Conservation (phyloP, 768 basidiomycete genomes). For the Amanita rimosa region DNA sequence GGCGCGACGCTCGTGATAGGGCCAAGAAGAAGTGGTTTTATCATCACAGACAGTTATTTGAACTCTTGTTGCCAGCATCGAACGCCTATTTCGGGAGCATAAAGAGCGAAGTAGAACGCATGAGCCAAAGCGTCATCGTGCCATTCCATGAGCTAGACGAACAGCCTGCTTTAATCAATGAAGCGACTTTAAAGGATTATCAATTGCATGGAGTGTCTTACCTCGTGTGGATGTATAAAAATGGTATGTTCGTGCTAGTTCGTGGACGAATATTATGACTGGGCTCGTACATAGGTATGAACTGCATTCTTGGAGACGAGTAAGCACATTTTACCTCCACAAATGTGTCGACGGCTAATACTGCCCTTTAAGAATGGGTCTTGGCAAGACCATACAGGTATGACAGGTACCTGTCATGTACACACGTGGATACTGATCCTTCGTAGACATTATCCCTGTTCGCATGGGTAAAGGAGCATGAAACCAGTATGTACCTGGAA, state of each 20-base stretch:
- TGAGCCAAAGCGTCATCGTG: constrained; percentile 13
- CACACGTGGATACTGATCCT: not conserved
- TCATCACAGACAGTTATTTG: constrained; percentile 31
- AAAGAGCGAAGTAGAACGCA: constrained; percentile 15
- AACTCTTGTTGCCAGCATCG: constrained; percentile 30
- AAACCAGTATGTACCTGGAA: constrained; percentile 19
- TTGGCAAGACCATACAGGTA: constrained; percentile 57
- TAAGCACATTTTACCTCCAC: constrained; percentile 16
- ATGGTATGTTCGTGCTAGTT: constrained; percentile 27
- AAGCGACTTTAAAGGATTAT: constrained; percentile 62
- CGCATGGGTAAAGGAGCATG: constrained; percentile 51
- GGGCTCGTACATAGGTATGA: constrained; percentile 37
- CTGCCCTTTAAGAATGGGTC: constrained; percentile 35
- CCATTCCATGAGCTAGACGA: constrained; percentile 27
- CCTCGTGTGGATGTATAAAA: constrained; percentile 55
- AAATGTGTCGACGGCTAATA: not conserved
- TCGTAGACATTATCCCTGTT: constrained; percentile 47
- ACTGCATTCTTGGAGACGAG: constrained; percentile 66
- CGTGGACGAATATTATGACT: not conserved
- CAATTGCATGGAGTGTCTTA: constrained; percentile 58
- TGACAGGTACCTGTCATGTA: not conserved
- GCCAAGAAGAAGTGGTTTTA: constrained; percentile 35
- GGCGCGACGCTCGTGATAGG: constrained; percentile 25
- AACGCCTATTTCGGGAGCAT: constrained; percentile 25
- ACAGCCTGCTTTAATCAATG: constrained; percentile 39